Base-by-base conservation (phyloP, 805 yeast genomes). In the Deakozyma indianensis region DNA sequence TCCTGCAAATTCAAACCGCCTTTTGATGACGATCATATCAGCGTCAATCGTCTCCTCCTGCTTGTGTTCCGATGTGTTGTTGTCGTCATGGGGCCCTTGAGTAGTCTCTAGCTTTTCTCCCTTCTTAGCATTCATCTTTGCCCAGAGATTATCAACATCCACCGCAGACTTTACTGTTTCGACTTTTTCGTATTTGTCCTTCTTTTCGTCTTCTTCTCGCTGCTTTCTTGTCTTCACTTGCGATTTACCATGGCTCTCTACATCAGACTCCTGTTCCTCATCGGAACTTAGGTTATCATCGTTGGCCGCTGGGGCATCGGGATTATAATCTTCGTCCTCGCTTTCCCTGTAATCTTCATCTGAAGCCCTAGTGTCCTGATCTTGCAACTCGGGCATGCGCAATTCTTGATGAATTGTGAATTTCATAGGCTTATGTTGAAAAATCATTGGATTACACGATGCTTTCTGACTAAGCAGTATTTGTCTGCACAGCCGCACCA, bases 1-100 rank as follows among this genome's bases (percentile, higher is more conserved):
- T 3, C 96, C 96, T 0, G 98, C 97, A 70, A 86, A 90, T 47
- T 83, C 82, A 58, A 84, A 90, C 2, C 79, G 75, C 50, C 92
- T 71, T 48, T 75, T 78, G 47, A 90, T 87, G 53, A 77, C 75
- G 46, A 90, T 73, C 57, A 71, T 71, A 43, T 78, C 78, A 16
- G 68, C 71, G 16, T 54, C 56, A 3, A 44, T 35, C n/a, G n/a
- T 22, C 29, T 21, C 40, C 4, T 32, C 22, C 20, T 25, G 45
- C 42, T 45, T 41, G 3, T 44, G 20, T 7, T 32, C 38, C 11
- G 11, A 9, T 14, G 28, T 23, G 25, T 38, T 20, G 15, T 16
- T 24, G 35, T 23, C 28, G 20, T 27, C 35, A n/a, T n/a, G n/a
- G n/a, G n/a, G n/a, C n/a, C n/a, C n/a, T n/a, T n/a, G n/a, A 4